These are phyloP conservation scores for Pythium aquatile DNA, from an alignment of 352 stramenopile species.

Conservation along the genomic window DNA sequence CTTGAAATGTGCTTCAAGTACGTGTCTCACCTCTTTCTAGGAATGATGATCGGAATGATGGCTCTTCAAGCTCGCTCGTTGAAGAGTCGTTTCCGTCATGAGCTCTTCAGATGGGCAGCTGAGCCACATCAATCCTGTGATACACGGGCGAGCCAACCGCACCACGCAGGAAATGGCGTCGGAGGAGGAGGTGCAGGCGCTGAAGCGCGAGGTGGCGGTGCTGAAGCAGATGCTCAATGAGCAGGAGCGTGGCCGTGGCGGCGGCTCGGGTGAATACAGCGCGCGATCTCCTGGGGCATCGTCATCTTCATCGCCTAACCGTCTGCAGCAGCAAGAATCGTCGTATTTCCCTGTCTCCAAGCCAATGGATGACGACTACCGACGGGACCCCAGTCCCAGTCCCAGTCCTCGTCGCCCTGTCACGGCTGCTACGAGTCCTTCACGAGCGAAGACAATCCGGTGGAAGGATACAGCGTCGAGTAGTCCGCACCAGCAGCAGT, in stretches of 20 bases:
- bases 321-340: slow-evolving; percentile 4
- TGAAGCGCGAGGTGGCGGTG: slow-evolving; percentile 53
- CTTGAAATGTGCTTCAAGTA: neutral
- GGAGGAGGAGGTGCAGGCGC: slow-evolving; percentile 45
- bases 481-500: neutral
- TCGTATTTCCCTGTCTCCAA: slow-evolving; percentile 8
- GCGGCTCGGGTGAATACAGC: neutral
- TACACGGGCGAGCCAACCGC: too few species aligned
- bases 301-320: slow-evolving; percentile 15
- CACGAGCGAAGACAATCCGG: slow-evolving; percentile 12
- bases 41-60: slow-evolving; percentile 16
- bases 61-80: slow-evolving; percentile 15
- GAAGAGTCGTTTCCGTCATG: slow-evolving; percentile 18
- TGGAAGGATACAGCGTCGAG: slow-evolving; percentile 12
- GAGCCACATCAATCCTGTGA: neutral
- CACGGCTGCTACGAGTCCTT: slow-evolving; percentile 18
- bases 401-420: slow-evolving; percentile 15
- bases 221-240: slow-evolving; percentile 41
- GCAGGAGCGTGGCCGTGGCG: slow-evolving; percentile 35
- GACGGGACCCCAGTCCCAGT: slow-evolving; percentile 6
- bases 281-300: slow-evolving; percentile 10
- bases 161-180: slow-evolving; percentile 15
- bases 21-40: slow-evolving; percentile 7
- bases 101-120: neutral
- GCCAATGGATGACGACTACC: slow-evolving; percentile 8